Conservation (phyloP, 345 rosid genomes). For the Eucalyptus sideroxylon region DNA sequence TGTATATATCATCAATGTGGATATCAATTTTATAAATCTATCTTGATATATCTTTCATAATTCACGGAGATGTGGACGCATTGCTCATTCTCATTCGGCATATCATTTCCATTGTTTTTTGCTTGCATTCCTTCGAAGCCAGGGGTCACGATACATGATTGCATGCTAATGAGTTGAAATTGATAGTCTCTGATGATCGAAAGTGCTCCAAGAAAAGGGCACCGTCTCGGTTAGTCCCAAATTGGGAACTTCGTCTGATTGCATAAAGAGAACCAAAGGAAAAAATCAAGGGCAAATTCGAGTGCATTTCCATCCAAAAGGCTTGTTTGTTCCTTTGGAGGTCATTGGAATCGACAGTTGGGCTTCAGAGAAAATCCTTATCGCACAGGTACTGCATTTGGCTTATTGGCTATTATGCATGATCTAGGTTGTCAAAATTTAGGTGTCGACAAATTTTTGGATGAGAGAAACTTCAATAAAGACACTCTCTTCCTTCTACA, state of each 20-base stretch:
- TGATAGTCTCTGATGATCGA: not conserved
- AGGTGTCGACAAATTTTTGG: constrained; percentile 29
- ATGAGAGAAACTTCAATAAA: constrained; percentile 36
- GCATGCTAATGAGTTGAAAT: not conserved
- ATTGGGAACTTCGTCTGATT: not conserved
- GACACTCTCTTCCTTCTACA: too few relatives aligned
- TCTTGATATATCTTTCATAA: too few relatives aligned
- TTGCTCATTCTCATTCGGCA: too few relatives aligned
- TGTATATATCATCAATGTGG: too few relatives aligned
- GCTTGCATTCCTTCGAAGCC: not conserved
- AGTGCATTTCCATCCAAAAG: not conserved
- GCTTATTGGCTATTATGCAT: not conserved
- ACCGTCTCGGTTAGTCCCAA: not conserved
- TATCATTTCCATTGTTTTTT: too few relatives aligned
- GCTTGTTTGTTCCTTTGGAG: not conserved
- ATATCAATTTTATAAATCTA: too few relatives aligned
- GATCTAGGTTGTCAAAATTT: too few relatives aligned
- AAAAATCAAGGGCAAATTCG: not conserved
- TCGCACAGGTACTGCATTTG: not conserved
- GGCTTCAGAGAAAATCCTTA: not conserved
- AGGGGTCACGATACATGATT: not conserved
- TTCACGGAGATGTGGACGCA: too few relatives aligned
- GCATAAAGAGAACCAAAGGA: not conserved
- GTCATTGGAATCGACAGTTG: not conserved
- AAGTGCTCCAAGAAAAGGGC: not conserved